A percentile compares a stretch with the other conserved stretches of the same genome.
These are phyloP conservation scores for Fragaria vesca DNA, from an alignment of 306 rosid species.

Conservation along the genomic window DNA sequence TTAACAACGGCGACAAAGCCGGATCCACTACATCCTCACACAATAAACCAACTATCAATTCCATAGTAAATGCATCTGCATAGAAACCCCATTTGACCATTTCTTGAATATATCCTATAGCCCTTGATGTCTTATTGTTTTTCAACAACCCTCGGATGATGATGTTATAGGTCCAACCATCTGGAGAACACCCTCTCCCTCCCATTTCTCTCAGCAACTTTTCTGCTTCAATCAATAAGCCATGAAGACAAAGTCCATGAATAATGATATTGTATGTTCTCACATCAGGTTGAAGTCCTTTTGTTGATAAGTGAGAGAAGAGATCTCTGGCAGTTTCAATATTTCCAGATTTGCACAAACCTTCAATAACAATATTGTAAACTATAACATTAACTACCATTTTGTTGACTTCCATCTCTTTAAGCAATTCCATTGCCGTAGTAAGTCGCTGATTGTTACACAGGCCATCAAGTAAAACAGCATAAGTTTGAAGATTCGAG, in stretches of 20 bases:
- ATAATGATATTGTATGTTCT: background rate
- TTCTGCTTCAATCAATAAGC: background rate
- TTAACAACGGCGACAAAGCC: too few relatives aligned
- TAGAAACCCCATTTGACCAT: too few relatives aligned
- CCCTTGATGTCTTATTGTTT: background rate
- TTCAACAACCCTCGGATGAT: background rate
- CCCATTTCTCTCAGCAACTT: background rate
- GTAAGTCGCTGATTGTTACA: background rate
- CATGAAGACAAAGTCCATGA: background rate
- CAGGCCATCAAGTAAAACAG: background rate
- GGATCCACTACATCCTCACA: too few relatives aligned
- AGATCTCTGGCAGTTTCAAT: background rate
- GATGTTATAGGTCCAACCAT: background rate
- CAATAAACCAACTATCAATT: too few relatives aligned
- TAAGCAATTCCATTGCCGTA: background rate
- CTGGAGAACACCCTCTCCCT: background rate
- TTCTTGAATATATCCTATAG: background rate
- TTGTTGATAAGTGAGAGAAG: background rate
- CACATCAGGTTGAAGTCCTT: background rate
- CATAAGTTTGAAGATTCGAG: slow-evolving; percentile 1
- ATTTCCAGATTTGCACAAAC: background rate
- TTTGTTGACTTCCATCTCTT: background rate
- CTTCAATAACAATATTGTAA: background rate
- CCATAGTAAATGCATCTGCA: too few relatives aligned
- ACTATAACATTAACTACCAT: background rate